Evolutionary conservation across 2,329 filamentous ascomycete species (phyloP), one percentile per base, ranked within the genome.

Genomic region (Thelonectria discophora): DNA sequence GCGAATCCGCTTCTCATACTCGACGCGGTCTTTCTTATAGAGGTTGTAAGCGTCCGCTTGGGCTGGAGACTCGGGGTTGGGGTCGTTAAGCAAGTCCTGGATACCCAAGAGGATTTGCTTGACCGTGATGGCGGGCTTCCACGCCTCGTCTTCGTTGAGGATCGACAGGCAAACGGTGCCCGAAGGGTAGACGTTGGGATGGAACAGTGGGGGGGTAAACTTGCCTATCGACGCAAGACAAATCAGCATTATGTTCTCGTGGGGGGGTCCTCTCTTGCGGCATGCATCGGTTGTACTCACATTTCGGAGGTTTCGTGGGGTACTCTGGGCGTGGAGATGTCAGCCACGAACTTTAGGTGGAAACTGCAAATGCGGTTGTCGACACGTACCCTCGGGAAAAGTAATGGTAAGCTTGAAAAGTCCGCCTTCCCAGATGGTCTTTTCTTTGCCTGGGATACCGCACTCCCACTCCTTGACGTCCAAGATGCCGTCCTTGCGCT

Each of bases 61-160:
- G 0, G 95, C 95, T 0, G 95, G 95, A 1, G 93, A 97, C 52
- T 99, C 95, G 3, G 94, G 95, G 75, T 99, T 99, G 15, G 96
- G 95, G 72, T 97, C 94, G 76, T 99, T 90, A 42, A 99, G 88
- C 2, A 99, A 86, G 72, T 97, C 94, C 78, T 99, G 95, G 60
- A 99, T 97, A 50, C 95, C 95, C 1, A 98, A 85, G 6, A 98
- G 86, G 66, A 99, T 98, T 79, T 98, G 93, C 80, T 97, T 98
- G 77, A 99, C 93, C 0, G 95, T 99, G 73, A 99, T 99, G 7
- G 95, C 94, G 1, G 95, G 96, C 78, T 97, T 96, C 95, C 96
- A 99, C 7, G 92, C 94, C 77, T 99, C 95, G 72, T 99, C 95
- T 77, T 99, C 96, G 80, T 98, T 99, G 68, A 99, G 81, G 69